These are phyloP conservation scores for Citrus trifoliata DNA, from an alignment of 345 rosid species.

Conservation along the genomic window DNA sequence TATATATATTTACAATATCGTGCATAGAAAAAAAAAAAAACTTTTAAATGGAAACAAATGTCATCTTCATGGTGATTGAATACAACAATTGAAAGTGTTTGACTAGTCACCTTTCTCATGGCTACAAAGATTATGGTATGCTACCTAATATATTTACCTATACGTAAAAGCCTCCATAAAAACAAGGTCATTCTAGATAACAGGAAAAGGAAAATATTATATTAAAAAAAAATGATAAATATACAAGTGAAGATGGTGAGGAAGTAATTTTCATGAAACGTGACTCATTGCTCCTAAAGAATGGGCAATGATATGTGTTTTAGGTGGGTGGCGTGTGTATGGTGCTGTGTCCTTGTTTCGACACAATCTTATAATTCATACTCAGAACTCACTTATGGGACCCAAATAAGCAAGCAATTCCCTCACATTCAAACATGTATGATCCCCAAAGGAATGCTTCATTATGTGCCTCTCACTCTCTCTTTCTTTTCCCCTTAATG, in stretches of 20 bases:
- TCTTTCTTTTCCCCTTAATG: too few species aligned
- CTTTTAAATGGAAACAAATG: background rate
- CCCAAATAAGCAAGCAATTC: background rate
- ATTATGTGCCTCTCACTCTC: too few species aligned
- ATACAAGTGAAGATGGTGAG: background rate
- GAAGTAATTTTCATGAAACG: slow-evolving; percentile 15
- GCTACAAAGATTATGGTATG: background rate
- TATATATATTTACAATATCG: background rate
- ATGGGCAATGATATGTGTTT: slow-evolving; percentile 4
- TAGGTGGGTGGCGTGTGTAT: slow-evolving; percentile 4
- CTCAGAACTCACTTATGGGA: background rate
- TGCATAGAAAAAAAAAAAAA: background rate
- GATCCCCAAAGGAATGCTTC: background rate
- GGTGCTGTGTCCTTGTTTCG: slow-evolving; percentile 30
- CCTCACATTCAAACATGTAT: background rate
- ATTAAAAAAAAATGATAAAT: background rate
- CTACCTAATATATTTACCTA: background rate
- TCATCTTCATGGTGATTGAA: background rate
- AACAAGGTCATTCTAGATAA: too few species aligned
- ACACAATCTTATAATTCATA: background rate
- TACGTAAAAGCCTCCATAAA: too few species aligned
- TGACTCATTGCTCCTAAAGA: slow-evolving; percentile 21
- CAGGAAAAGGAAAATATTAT: too few species aligned
- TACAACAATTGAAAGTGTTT: background rate
- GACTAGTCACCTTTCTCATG: background rate